Conservation (phyloP, 1,139 yeast species). For the Meyerozyma guilliermondii region DNA sequence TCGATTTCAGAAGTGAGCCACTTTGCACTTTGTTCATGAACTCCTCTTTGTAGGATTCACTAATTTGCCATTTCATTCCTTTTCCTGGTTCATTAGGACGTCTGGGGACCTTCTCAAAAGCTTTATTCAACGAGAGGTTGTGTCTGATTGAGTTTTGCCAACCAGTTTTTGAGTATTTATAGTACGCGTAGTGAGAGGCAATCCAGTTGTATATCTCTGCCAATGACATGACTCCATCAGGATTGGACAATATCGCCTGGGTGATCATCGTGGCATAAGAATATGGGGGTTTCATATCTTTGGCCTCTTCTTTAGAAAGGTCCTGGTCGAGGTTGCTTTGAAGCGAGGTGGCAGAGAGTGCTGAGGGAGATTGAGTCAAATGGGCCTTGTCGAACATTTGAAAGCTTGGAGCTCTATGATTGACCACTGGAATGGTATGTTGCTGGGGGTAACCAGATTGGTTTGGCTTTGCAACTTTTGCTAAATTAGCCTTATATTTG, state of each 20-base stretch:
- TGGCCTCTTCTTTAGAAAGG: constrained; percentile 82
- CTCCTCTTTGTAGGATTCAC: constrained; percentile 78
- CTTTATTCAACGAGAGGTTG: constrained; percentile 74
- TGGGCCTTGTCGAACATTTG: constrained; percentile 49
- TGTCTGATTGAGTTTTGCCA: constrained; percentile 83
- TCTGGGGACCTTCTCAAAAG: constrained; percentile 92
- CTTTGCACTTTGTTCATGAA: constrained; percentile 73
- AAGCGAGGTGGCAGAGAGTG: constrained; percentile 37
- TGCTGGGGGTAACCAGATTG: constrained; percentile 13
- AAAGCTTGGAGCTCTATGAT: constrained; percentile 24
- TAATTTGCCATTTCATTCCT: constrained; percentile 98
- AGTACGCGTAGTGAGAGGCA: constrained; percentile 80
- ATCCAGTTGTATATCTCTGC: constrained; percentile 94
- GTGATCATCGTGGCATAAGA: constrained; percentile 98
- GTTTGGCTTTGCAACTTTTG: constrained; percentile 15
- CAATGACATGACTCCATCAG: constrained; percentile 82
- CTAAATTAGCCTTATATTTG: constrained; percentile 22
- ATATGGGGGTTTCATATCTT: constrained; percentile 93
- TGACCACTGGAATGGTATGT: constrained; percentile 10
- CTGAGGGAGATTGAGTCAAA: constrained; percentile 35
- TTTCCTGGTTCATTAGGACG: constrained; percentile 96
- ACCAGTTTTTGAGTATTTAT: constrained; percentile 90
- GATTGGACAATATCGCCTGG: constrained; percentile 86
- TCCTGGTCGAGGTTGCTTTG: constrained; percentile 57
- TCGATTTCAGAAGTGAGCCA: constrained; percentile 67